These are phyloP conservation scores for Boechera retrofracta DNA, from an alignment of 345 rosid species.

Conservation along the genomic window DNA sequence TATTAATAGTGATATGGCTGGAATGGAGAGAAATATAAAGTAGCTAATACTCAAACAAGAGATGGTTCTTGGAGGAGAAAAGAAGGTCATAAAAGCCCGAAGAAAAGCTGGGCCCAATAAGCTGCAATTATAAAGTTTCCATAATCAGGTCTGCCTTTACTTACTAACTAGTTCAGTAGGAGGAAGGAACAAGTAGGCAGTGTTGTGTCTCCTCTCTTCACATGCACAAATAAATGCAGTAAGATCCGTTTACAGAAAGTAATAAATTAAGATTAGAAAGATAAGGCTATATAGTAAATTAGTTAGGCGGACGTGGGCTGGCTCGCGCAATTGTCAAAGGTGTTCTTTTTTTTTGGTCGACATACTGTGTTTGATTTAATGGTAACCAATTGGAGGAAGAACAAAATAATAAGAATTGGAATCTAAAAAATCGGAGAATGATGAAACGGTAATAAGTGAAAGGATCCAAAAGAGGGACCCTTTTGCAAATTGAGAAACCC, in stretches of 20 bases:
- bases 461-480: conserved; percentile 19
- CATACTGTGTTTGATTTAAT: conserved; percentile 25
- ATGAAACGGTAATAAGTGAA: conserved; percentile 33
- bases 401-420: background rate
- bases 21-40: background rate
- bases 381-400: conserved; percentile 16
- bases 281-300: conserved; percentile 16
- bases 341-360: too few species aligned
- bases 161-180: background rate
- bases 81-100: conserved; percentile 13
- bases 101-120: background rate
- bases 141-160: background rate
- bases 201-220: conserved; percentile 33
- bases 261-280: conserved; percentile 1
- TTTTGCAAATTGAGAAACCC: conserved; percentile 37
- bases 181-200: conserved; percentile 41
- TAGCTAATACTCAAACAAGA: background rate
- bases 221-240: conserved; percentile 34
- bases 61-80: background rate
- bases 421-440: background rate
- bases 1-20: background rate
- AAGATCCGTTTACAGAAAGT: conserved; percentile 7
- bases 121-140: background rate
- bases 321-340: conserved; percentile 32
- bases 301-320: conserved; percentile 26